Evolutionary conservation across 2,329 filamentous ascomycete species (phyloP), one percentile per base, ranked within the genome.

Genomic region (Colletotrichum tanaceti): DNA sequence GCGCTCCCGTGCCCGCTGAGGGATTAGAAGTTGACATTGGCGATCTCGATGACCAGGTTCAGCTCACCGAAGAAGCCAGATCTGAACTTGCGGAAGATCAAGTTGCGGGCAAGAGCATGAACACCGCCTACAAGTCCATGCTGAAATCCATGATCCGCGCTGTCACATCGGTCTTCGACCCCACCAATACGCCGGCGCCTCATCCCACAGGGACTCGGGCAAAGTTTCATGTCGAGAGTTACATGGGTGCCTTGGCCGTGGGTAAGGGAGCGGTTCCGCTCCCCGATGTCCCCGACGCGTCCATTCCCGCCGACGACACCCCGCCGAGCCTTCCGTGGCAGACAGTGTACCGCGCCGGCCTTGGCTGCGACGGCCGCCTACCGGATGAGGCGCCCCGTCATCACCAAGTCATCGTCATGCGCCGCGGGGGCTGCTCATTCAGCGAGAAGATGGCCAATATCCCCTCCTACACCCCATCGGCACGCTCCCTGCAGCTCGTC

Each of bases 391-490:
- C 82, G 0, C 79, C 85, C 3, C 83, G 83, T 35, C 79, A 83
- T 53, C 84, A 97, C 79, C 90, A 97, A 59, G 84, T 98, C 68
- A 89, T 99, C 68, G 87, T 97, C 58, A 85, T 98, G 73, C 89
- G 88, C 35, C 89, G 96, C 6, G 95, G 96, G 46, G 89, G 89
- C 1, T 99, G 96, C 81, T 91, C 87, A 28, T 98, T 98, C 78
- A 90, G 88, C 43, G 82, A 91, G 35, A 99, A 99, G 78, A 81
- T 98, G 0, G 85, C 86, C 59, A 94, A 93, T 72, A 94, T 98
- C n/a, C 94, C 95, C 0, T 87, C 88, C 11, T 95, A 90, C 76
- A 84, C 89, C 1, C 90, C 92, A 0, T 83, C 84, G 0, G 77
- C 83, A 0, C 77, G 79, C 3, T 85, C 89, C 0, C 82, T 98